Base-by-base conservation (phyloP, 306 rosid genomes). In the Sesbania bispinosa region DNA sequence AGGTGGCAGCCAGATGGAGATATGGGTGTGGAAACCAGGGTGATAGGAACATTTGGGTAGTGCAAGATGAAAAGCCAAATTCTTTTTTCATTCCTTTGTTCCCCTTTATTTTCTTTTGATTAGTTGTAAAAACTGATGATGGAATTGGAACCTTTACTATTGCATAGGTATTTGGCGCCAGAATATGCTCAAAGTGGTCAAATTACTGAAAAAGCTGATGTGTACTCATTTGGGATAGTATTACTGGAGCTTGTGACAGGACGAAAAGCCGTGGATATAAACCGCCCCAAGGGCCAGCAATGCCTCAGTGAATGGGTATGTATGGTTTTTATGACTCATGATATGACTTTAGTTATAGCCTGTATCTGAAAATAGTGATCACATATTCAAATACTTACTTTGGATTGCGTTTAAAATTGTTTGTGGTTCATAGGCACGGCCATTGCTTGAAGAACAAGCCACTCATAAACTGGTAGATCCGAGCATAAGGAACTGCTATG, bases 1-100 rank as follows among this genome's bases (percentile, higher is more conserved):
- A 88, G 99, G 84, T 94, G 97, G 97, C 96, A 91, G 73, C 99
- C 99, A 10, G 93, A 94, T 73, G 97, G 99, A 38, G 89, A 88
- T 42, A 76, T 80, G 80, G 97, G 89, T 43, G 97, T 91, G 52
- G 97, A 94, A 81, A 94, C 99, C 6, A 85, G 99, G 83, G 93
- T 94, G 62, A 85, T 94, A 8, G 97, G 97, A 77, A 91, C 95
- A 69, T 94, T 94, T 64, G 97, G 97, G 99, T 94, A 86, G 43
- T 42, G 26, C 61, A 5, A 30, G 18, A 50, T 23, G 27, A 55
- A 52, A 42, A 59, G 11, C 24, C 62, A 51, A 29, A 33, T 54
- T 38, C n/a, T 73, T 54, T 47, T 52, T 41, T 58, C 38, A 50
- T 72, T 53, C 38, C 11, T 19, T 2, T 54, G 13, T 15, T 6